Evolutionary conservation across 106 monocot species (phyloP).

Genomic region (Dactylorhiza incarnata): DNA sequence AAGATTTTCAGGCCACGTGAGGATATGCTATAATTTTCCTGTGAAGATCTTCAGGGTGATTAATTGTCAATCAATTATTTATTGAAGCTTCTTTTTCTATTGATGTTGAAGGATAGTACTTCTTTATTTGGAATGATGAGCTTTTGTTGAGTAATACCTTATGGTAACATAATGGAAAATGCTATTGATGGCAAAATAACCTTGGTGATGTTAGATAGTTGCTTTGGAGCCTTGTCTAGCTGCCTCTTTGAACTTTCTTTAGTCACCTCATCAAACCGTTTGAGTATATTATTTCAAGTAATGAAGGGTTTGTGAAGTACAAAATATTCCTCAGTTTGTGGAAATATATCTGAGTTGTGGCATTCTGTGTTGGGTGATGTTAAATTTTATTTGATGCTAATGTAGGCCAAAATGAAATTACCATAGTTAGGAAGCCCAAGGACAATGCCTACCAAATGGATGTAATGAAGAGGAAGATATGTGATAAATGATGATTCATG

Average conservation of each 20-base stretch:
- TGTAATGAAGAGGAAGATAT: too few species aligned
- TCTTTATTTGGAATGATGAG: not conserved
- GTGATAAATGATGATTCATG: too few species aligned
- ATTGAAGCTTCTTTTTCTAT: not conserved
- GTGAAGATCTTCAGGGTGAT: too few species aligned
- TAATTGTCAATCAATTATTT: too few species aligned
- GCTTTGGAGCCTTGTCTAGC: not conserved
- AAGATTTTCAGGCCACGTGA: too few species aligned
- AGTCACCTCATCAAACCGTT: not conserved
- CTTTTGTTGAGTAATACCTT: not conserved
- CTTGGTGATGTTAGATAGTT: not conserved
- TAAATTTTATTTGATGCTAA: too few species aligned
- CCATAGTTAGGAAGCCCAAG: too few species aligned
- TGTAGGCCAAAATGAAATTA: too few species aligned
- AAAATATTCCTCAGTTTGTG: not conserved
- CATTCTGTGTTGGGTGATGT: not conserved
- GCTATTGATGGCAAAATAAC: not conserved
- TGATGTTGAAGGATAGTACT: not conserved
- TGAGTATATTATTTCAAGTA: not conserved
- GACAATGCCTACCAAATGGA: too few species aligned
- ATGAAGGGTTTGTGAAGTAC: not conserved
- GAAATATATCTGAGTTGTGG: too few species aligned
- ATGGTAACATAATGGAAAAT: not conserved
- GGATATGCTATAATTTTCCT: too few species aligned
- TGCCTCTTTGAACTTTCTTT: not conserved